Evolutionary conservation across 345 rosid genomes (phyloP).

Genomic region (Angophora floribunda): DNA sequence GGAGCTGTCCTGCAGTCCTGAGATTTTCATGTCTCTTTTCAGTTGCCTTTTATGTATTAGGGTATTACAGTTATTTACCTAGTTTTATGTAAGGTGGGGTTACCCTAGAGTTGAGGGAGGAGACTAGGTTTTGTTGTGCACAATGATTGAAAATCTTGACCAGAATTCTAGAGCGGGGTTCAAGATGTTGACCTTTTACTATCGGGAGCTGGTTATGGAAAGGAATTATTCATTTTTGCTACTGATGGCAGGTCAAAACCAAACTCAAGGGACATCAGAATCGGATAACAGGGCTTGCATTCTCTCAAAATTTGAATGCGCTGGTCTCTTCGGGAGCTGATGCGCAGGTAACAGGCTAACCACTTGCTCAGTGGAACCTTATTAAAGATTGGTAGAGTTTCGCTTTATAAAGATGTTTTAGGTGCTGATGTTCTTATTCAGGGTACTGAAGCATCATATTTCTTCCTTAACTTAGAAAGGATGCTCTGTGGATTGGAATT

Average conservation of each 20-base stretch:
- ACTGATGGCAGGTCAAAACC: slow-evolving; percentile 45
- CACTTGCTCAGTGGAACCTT: background rate
- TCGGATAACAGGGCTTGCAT: slow-evolving; percentile 75
- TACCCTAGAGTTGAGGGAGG: background rate
- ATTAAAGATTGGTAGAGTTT: background rate
- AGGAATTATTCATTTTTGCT: background rate
- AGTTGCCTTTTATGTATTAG: background rate
- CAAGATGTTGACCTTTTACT: background rate
- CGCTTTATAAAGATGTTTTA: background rate
- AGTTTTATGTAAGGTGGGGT: background rate
- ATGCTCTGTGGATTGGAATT: background rate
- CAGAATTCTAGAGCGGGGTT: background rate
- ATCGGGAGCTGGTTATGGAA: background rate
- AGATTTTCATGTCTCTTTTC: background rate
- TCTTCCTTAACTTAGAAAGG: background rate
- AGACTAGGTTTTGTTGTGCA: background rate
- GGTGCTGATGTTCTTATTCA: background rate
- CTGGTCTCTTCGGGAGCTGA: slow-evolving; percentile 88
- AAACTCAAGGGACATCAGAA: slow-evolving; percentile 80
- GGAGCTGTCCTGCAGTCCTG: background rate
- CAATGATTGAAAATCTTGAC: background rate
- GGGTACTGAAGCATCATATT: background rate
- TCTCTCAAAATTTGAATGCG: slow-evolving; percentile 53
- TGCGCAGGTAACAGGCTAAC: slow-evolving; percentile 42
- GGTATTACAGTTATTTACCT: background rate